These are phyloP conservation scores for Bathelium albidoporum DNA, from an alignment of 495 filamentous ascomycete species.

Conservation along the genomic window DNA sequence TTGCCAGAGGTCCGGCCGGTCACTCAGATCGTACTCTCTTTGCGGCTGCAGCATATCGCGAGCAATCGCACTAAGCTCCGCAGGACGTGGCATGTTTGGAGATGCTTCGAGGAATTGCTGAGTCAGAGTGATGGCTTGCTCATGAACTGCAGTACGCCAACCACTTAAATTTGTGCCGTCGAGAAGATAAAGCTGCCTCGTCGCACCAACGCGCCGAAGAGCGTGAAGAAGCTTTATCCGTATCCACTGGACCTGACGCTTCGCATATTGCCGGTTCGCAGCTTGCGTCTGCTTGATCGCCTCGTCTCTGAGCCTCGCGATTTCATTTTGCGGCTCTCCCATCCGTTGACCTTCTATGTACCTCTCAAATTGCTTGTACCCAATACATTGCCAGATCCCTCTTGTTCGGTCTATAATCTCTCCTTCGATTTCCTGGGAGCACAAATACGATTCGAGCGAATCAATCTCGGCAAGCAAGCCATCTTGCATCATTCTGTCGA, in stretches of 20 bases:
- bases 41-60: slow-evolving; percentile 45
- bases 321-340: slow-evolving; percentile 28
- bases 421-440: slow-evolving; percentile 38
- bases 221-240: slow-evolving; percentile 64
- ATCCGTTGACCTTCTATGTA: slow-evolving; percentile 48
- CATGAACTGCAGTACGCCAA: slow-evolving; percentile 51
- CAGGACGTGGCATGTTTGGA: slow-evolving; percentile 46
- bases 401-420: slow-evolving; percentile 53
- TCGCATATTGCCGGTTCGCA: slow-evolving; percentile 80
- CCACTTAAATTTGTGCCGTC: slow-evolving; percentile 54
- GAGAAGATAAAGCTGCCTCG: slow-evolving; percentile 56
- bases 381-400: slow-evolving; percentile 94
- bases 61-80: slow-evolving; percentile 50
- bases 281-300: slow-evolving; percentile 55
- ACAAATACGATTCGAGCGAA: slow-evolving; percentile 46
- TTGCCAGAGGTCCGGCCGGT: slow-evolving; percentile 40
- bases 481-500: slow-evolving; percentile 68
- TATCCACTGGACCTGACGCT: slow-evolving; percentile 76
- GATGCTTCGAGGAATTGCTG: slow-evolving; percentile 45
- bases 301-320: slow-evolving; percentile 33
- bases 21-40: slow-evolving; percentile 36
- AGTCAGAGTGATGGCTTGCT: slow-evolving; percentile 53
- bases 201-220: slow-evolving; percentile 42
- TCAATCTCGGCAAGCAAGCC: slow-evolving; percentile 65
- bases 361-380: slow-evolving; percentile 76